These are phyloP conservation scores for Verruconis gallopava DNA, from an alignment of 2,329 filamentous ascomycete species.

Conservation along the genomic window DNA sequence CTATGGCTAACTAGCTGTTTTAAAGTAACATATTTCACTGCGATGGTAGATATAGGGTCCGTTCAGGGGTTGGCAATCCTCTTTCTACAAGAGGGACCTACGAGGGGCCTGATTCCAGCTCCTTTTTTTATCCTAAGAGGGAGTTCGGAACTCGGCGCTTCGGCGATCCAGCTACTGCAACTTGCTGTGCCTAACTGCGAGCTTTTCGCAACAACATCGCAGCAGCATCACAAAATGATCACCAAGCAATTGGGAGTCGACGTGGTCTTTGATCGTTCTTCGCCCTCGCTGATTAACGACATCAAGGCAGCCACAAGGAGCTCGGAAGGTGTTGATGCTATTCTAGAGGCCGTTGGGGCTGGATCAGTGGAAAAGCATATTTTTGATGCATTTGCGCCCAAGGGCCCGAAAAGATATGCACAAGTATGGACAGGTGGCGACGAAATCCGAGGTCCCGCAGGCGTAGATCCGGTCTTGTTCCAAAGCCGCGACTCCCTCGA, in stretches of 20 bases:
- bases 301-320: conserved; percentile 35
- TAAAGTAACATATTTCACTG: conserved; percentile 15
- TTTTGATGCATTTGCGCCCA: conserved; percentile 16
- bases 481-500: conserved; percentile 16
- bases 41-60: conserved; percentile 12
- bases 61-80: conserved; percentile 19
- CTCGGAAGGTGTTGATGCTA: conserved; percentile 45
- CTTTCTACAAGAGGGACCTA: conserved; percentile 11
- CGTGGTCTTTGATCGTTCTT: conserved; percentile 45
- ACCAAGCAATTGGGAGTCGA: conserved; percentile 42
- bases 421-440: conserved; percentile 19
- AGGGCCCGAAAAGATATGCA: conserved; percentile 20
- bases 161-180: conserved; percentile 25
- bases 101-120: conserved; percentile 2
- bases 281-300: conserved; percentile 41
- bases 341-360: conserved; percentile 52
- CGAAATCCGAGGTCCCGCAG: conserved; percentile 16
- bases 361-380: conserved; percentile 15
- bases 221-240: conserved; percentile 36
- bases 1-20: too few relatives aligned
- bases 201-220: conserved; percentile 42
- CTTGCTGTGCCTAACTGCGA: conserved; percentile 18
- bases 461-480: conserved; percentile 15
- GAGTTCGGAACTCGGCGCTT: conserved; percentile 22
- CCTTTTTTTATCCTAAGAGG: conserved; percentile 26